Percentiles rank a stretch among this genome's conserved stretches.
Evolutionary conservation across 208 protist genomes (phyloP).

Genomic region (Wallacemonas sp.): DNA sequence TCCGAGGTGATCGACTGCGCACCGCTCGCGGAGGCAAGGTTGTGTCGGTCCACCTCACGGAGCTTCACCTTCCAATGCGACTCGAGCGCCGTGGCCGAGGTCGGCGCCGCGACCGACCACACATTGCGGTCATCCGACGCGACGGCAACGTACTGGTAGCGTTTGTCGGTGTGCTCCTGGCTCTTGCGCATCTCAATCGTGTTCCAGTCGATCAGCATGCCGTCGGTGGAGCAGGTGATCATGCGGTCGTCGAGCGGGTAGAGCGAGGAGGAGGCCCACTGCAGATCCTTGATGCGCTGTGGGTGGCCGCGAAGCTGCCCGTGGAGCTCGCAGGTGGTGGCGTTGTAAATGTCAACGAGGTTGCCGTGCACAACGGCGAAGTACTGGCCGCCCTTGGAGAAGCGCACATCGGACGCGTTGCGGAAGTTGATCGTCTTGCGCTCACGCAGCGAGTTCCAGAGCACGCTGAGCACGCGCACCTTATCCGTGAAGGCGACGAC

Average conservation of each 20-base stretch:
- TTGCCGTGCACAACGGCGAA: slow-evolving; percentile 94
- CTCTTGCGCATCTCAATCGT: slow-evolving; percentile 84
- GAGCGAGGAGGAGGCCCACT: slow-evolving; percentile 81
- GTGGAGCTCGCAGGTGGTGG: slow-evolving; percentile 91
- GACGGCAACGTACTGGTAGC: slow-evolving; percentile 88
- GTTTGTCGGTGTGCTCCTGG: slow-evolving; percentile 91
- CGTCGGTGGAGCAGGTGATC: slow-evolving; percentile 92
- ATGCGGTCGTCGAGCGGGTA: slow-evolving; percentile 93
- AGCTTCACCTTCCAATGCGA: slow-evolving; percentile 88
- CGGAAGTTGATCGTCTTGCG: slow-evolving; percentile 89
- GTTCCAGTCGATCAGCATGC: slow-evolving; percentile 95
- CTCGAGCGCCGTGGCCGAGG: slow-evolving; percentile 59
- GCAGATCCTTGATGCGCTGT: slow-evolving; percentile 85
- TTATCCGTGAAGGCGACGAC: slow-evolving; percentile 95
- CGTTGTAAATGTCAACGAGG: slow-evolving; percentile 93
- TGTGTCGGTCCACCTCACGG: slow-evolving; percentile 82
- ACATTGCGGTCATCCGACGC: slow-evolving; percentile 83
- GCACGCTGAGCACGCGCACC: slow-evolving; percentile 93
- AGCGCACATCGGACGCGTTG: slow-evolving; percentile 86
- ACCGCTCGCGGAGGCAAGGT: slow-evolving; percentile 33
- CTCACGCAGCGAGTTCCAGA: slow-evolving; percentile 92
- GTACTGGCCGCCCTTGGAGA: slow-evolving; percentile 93
- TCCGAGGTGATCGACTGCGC: slow-evolving; percentile 27
- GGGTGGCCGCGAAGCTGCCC: slow-evolving; percentile 94
- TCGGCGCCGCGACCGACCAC: slow-evolving; percentile 89